A percentile compares a stretch with the other conserved stretches of the same genome.
phyloP scores from a whole-genome alignment of 2,329 filamentous ascomycete species.

The Claviceps arundinis region DNA sequence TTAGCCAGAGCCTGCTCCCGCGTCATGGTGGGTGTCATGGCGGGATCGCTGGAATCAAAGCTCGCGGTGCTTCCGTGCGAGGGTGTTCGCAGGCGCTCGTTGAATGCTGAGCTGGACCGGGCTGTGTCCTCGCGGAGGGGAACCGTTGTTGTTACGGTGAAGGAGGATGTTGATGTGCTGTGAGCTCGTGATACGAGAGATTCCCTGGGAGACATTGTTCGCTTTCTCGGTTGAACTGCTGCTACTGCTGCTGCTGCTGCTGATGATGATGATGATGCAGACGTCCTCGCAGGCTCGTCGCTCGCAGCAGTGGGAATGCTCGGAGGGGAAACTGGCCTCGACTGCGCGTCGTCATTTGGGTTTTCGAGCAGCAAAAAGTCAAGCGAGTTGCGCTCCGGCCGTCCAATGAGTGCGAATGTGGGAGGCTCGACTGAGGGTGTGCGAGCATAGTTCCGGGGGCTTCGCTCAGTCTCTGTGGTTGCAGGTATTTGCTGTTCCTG shows the following conservation, averaged over 20 bases:
- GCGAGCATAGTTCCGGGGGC: conserved; percentile 34
- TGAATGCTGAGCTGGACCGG: conserved; percentile 26
- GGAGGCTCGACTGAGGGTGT: conserved; percentile 52
- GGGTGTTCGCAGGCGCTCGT: conserved; percentile 31
- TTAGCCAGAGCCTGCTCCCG: conserved; percentile 63
- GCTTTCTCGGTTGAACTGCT: conserved; percentile 1
- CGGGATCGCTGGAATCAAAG: conserved; percentile 44
- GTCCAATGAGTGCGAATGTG: conserved; percentile 38
- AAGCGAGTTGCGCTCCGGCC: conserved; percentile 42
- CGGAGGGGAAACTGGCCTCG: conserved; percentile 22
- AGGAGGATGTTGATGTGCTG: conserved; percentile 30
- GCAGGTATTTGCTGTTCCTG: conserved; percentile 7
- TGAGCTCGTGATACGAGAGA: conserved; percentile 26
- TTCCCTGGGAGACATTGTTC: conserved; percentile 9
- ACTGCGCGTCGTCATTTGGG: conserved; percentile 27
- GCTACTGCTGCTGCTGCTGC: neutral
- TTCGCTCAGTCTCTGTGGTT: conserved; percentile 17
- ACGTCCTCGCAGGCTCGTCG: conserved; percentile 4
- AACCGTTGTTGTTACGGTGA: conserved; percentile 39
- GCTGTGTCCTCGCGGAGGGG: conserved; percentile 32
- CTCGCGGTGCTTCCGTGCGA: conserved; percentile 24
- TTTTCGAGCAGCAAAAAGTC: conserved; percentile 49
- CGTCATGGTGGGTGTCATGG: conserved; percentile 51
- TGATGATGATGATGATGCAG: neutral
- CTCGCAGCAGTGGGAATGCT: conserved; percentile 20